Evolutionary conservation across 768 basidiomycete genomes (phyloP).

Genomic region (Lentinula boryana): DNA sequence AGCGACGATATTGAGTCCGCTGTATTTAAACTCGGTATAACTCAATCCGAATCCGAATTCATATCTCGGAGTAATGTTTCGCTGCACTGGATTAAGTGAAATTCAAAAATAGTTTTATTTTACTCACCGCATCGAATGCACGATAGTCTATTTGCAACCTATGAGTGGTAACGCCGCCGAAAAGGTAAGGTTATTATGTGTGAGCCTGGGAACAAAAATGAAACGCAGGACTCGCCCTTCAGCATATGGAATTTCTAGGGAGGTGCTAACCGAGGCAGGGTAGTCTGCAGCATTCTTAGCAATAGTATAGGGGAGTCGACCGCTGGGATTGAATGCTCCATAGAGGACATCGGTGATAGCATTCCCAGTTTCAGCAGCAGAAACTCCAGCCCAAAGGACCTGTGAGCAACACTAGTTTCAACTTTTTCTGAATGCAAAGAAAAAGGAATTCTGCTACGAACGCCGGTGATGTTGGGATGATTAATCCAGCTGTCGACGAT

Average conservation of each 20-base stretch:
- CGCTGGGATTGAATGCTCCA: constrained; percentile 63
- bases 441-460: constrained; percentile 21
- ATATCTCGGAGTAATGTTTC: constrained; percentile 71
- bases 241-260: constrained; percentile 46
- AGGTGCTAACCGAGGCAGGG: constrained; percentile 33
- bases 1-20: constrained; percentile 44
- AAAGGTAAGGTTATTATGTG: background rate
- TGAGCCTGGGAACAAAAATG: too few relatives aligned
- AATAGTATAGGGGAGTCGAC: constrained; percentile 69
- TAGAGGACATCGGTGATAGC: constrained; percentile 65
- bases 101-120: background rate
- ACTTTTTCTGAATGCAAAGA: constrained; percentile 14
- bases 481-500: constrained; percentile 65
- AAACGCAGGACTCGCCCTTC: constrained; percentile 35
- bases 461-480: constrained; percentile 67
- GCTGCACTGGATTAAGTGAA: constrained; percentile 24
- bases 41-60: constrained; percentile 90
- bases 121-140: constrained; percentile 59
- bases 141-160: constrained; percentile 69
- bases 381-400: constrained; percentile 62
- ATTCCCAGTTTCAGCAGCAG: constrained; percentile 67
- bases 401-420: constrained; percentile 9
- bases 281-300: constrained; percentile 58
- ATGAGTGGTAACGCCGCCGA: background rate
- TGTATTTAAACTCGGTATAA: constrained; percentile 79